Conservation (phyloP, 352 stramenopile genomes). For the Globisporangium cystogenes region DNA sequence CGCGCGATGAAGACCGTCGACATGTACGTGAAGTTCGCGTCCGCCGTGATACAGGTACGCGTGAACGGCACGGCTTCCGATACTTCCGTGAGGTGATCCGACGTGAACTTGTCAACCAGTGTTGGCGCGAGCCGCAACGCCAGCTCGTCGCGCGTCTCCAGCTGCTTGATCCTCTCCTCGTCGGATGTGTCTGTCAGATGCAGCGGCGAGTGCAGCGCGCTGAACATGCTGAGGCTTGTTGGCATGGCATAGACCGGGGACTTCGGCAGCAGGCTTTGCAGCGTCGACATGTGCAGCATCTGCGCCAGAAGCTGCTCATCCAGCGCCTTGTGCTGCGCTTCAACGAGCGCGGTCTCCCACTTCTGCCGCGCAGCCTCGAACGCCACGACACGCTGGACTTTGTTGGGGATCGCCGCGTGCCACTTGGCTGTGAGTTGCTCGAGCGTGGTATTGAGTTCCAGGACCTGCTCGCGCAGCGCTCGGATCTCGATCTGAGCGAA, state of each 20-base stretch:
- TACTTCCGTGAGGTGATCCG: constrained; percentile 17
- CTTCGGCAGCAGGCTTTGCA: constrained; percentile 7
- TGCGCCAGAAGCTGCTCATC: constrained; percentile 3
- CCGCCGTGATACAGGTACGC: constrained; percentile 47
- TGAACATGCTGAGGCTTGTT: constrained; percentile 3
- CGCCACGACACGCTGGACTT: background rate
- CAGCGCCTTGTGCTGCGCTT: constrained; percentile 4
- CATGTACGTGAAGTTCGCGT: constrained; percentile 40
- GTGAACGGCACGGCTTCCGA: constrained; percentile 33
- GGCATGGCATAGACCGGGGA: constrained; percentile 2
- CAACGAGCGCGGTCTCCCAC: constrained; percentile 4
- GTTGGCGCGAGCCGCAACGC: constrained; percentile 24
- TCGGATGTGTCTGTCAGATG: constrained; percentile 4
- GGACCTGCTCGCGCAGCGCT: background rate
- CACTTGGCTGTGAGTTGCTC: background rate
- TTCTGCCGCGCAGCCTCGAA: constrained; percentile 7
- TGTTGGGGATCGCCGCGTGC: background rate
- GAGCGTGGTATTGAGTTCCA: constrained; percentile 2
- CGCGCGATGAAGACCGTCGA: constrained; percentile 41
- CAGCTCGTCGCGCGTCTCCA: constrained; percentile 26
- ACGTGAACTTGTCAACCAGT: constrained; percentile 31
- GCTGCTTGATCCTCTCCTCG: constrained; percentile 18
- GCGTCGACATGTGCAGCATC: constrained; percentile 10
- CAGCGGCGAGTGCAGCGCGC: constrained; percentile 5
- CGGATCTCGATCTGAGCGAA: constrained; percentile 6